These are phyloP conservation scores for Protostelium mycophagum DNA, from an alignment of 78 protist species.

Conservation along the genomic window DNA sequence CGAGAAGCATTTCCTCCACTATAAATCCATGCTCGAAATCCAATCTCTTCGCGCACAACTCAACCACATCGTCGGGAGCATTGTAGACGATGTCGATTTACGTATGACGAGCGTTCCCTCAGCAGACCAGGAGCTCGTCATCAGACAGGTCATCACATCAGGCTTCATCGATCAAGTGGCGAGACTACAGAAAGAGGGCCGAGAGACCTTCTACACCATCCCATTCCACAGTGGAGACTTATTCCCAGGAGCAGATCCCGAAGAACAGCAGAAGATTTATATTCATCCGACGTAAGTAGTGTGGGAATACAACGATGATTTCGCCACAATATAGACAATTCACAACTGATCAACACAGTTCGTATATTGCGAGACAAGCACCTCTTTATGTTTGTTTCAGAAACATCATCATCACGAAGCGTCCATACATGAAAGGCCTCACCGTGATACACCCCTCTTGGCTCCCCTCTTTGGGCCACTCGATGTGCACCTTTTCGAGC, in stretches of 20 bases:
- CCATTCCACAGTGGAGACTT: not conserved
- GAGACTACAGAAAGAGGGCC: not conserved
- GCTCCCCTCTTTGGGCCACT: constrained; percentile 35
- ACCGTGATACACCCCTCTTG: constrained; percentile 54
- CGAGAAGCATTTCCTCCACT: constrained; percentile 10
- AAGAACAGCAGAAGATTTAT: constrained; percentile 3
- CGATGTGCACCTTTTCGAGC: constrained; percentile 34
- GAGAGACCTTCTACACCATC: not conserved
- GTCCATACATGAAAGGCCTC: constrained; percentile 47
- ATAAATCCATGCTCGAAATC: constrained; percentile 54
- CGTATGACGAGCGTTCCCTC: constrained; percentile 4
- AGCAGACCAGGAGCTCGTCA: constrained; percentile 25
- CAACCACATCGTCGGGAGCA: constrained; percentile 20
- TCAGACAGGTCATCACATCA: constrained; percentile 51
- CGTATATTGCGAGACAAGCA: not conserved
- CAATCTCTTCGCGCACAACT: constrained; percentile 35
- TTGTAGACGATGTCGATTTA: not conserved
- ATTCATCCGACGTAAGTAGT: constrained; percentile 15
- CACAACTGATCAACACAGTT: not conserved
- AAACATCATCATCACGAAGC: constrained; percentile 26
- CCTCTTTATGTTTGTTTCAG: constrained; percentile 30
- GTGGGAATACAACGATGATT: not conserved
- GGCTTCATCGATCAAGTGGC: constrained; percentile 61
- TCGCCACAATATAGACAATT: not conserved
- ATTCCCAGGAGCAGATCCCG: not conserved